phyloP scores from a whole-genome alignment of 2,329 filamentous ascomycete species.

The Hymenoscyphus repandus region DNA sequence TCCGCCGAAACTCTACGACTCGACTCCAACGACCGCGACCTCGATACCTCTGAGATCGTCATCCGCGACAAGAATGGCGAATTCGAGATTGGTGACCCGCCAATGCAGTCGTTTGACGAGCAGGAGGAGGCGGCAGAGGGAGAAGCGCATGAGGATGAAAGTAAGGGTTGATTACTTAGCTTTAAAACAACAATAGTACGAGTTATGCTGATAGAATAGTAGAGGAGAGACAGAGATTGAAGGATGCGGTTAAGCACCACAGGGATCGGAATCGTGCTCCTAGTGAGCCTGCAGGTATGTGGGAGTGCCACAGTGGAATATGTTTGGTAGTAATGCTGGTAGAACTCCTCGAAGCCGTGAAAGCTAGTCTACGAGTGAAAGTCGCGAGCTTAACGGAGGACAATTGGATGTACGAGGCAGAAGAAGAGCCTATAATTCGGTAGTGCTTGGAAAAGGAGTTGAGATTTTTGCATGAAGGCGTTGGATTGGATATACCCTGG shows the following conservation, averaged over 20 bases:
- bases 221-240: slow-evolving; percentile 56
- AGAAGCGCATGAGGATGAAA: slow-evolving; percentile 52
- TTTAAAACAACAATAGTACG: too few relatives aligned
- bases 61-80: slow-evolving; percentile 59
- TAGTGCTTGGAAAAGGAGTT: slow-evolving; percentile 7
- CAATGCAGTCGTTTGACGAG: slow-evolving; percentile 44
- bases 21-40: slow-evolving; percentile 43
- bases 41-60: slow-evolving; percentile 50
- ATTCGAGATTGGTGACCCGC: slow-evolving; percentile 54
- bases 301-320: not conserved
- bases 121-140: slow-evolving; percentile 46
- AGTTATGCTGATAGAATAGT: slow-evolving; percentile 12
- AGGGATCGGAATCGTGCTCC: slow-evolving; percentile 49
- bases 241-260: slow-evolving; percentile 58
- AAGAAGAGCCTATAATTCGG: slow-evolving; percentile 22
- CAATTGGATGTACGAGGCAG: slow-evolving; percentile 82
- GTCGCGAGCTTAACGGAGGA: slow-evolving; percentile 73
- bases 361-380: slow-evolving; percentile 65
- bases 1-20: slow-evolving; percentile 45
- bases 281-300: slow-evolving; percentile 61
- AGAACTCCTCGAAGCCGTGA: slow-evolving; percentile 67
- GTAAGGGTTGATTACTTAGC: slow-evolving; percentile 28
- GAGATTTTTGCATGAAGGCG: slow-evolving; percentile 6
- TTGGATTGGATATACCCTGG: slow-evolving; percentile 26
- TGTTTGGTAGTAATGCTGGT: slow-evolving; percentile 1